Percentiles rank a stretch among this genome's conserved stretches.
Conservation (phyloP, 106 monocot species). For the Allium cepa region DNA sequence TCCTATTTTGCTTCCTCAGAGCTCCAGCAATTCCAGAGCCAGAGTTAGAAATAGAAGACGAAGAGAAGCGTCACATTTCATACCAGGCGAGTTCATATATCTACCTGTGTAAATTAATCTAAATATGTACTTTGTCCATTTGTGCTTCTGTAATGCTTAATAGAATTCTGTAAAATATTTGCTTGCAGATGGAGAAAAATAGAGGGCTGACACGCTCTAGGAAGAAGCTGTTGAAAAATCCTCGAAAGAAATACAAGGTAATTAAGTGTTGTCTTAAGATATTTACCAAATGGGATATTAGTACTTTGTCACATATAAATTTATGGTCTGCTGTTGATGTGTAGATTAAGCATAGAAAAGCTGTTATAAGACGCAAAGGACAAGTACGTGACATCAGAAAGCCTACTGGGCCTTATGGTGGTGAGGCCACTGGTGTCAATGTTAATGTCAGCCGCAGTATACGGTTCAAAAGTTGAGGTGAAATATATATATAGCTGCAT, state of each 20-base stretch:
- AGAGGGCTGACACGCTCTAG: slow-evolving; percentile 72
- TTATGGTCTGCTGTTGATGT: slow-evolving; percentile 2
- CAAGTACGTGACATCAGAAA: slow-evolving; percentile 81
- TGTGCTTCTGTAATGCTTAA: neutral
- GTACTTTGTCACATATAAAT: neutral
- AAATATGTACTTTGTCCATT: neutral
- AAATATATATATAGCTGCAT: neutral
- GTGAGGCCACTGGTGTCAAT: slow-evolving; percentile 79
- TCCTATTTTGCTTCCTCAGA: slow-evolving; percentile 17
- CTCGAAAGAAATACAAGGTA: slow-evolving; percentile 98
- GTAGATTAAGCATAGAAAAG: slow-evolving; percentile 79
- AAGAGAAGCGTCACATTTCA: slow-evolving; percentile 69
- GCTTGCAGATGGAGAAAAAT: slow-evolving; percentile 80
- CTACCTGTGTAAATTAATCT: neutral
- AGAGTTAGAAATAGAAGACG: slow-evolving; percentile 31
- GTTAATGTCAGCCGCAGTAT: slow-evolving; percentile 60
- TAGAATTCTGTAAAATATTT: neutral
- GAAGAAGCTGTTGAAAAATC: slow-evolving; percentile 81
- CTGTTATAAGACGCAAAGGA: slow-evolving; percentile 62
- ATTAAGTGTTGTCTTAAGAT: neutral
- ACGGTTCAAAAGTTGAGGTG: slow-evolving; percentile 22
- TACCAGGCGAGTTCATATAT: slow-evolving; percentile 47
- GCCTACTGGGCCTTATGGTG: slow-evolving; percentile 81
- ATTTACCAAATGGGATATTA: no score
- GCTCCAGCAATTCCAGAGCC: slow-evolving; percentile 10